phyloP scores from a whole-genome alignment of 805 yeast species.

The Hanseniaspora osmophila region DNA sequence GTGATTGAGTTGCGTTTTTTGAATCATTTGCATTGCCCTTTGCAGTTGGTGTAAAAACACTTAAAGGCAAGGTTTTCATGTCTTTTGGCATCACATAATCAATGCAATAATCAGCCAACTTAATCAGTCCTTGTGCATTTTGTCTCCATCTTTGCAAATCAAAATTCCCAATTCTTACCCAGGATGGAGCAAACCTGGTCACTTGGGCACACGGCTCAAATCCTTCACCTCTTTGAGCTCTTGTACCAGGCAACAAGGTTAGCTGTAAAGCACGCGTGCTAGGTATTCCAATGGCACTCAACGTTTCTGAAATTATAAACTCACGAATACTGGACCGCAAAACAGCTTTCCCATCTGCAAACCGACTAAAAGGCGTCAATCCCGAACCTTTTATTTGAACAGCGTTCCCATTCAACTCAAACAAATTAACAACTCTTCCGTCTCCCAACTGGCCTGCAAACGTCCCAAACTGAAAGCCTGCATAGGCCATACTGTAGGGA shows the following conservation, averaged over 20 bases:
- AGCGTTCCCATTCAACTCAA: conserved; percentile 34
- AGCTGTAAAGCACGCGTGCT: conserved; percentile 72
- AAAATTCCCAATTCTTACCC: conserved; percentile 83
- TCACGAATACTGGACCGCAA: conserved; percentile 79
- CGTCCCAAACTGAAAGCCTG: conserved; percentile 91
- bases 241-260: conserved; percentile 56
- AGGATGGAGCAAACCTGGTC: conserved; percentile 65
- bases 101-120: conserved; percentile 60
- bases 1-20: conserved; percentile 11
- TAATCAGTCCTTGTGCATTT: conserved; percentile 46
- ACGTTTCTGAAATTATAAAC: conserved; percentile 69
- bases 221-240: conserved; percentile 55
- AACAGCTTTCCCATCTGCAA: conserved; percentile 95
- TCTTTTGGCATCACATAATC: conserved; percentile 39
- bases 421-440: conserved; percentile 76
- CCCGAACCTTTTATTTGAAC: conserved; percentile 89
- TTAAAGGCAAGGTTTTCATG: neutral
- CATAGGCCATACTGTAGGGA: conserved; percentile 86
- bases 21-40: conserved; percentile 13
- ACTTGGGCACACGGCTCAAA: conserved; percentile 74
- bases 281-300: conserved; percentile 73
- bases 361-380: conserved; percentile 77
- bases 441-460: conserved; percentile 97
- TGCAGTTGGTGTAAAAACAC: neutral
- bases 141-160: conserved; percentile 67